These are phyloP conservation scores for Areca catechu DNA, from an alignment of 176 grass and related monocot species.

Conservation along the genomic window DNA sequence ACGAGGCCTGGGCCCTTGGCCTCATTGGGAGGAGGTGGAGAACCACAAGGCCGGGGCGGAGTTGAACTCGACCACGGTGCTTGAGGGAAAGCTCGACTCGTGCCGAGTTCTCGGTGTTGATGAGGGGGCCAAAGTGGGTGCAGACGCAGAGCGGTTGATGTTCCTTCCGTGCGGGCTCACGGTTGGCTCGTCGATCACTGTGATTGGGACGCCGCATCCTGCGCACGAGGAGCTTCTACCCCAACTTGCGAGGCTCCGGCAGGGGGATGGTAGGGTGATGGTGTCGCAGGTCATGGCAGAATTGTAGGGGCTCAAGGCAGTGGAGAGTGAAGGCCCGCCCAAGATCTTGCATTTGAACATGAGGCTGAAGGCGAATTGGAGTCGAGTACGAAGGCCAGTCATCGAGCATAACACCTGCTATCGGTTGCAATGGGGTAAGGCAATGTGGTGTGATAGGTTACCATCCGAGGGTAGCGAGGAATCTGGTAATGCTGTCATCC, in stretches of 20 bases:
- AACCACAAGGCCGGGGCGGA: constrained; percentile 25
- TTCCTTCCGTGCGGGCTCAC: constrained; percentile 68
- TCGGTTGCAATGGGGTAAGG: constrained; percentile 76
- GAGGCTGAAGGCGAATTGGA: constrained; percentile 82
- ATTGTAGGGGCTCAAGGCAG: constrained; percentile 70
- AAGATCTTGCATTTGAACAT: constrained; percentile 86
- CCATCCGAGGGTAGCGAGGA: constrained; percentile 51
- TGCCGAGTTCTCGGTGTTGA: constrained; percentile 43
- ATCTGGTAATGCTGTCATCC: constrained; percentile 26
- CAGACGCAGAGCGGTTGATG: constrained; percentile 1
- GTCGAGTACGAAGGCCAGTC: constrained; percentile 65
- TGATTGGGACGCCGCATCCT: constrained; percentile 46
- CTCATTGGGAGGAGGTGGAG: constrained; percentile 48
- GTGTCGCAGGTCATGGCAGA: constrained; percentile 93
- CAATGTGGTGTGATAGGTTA: constrained; percentile 59
- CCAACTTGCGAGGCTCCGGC: constrained; percentile 36
- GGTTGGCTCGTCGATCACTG: constrained; percentile 64
- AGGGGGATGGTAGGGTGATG: constrained; percentile 45
- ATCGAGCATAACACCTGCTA: constrained; percentile 95
- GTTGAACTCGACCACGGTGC: constrained; percentile 14
- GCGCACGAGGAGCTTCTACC: constrained; percentile 74
- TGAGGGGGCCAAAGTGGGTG: background rate
- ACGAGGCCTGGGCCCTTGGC: constrained; percentile 57
- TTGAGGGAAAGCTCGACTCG: constrained; percentile 20
- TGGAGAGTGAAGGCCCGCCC: constrained; percentile 73